Conservation (phyloP, 108 stramenopile species). For the Halocafeteria seosinensis region DNA sequence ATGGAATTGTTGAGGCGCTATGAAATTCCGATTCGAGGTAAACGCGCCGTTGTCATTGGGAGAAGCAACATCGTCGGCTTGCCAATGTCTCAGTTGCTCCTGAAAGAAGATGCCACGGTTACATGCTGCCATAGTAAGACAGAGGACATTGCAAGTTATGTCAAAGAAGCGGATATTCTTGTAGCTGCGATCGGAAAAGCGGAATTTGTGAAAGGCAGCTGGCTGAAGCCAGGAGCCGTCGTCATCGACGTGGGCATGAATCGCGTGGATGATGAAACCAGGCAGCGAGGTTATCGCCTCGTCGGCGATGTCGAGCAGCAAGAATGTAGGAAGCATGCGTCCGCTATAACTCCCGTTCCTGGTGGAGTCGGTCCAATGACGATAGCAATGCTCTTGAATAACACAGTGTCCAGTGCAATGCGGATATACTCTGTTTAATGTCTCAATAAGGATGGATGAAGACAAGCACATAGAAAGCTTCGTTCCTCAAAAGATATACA, state of each 20-base stretch:
- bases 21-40: slow-evolving; percentile 55
- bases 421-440: too few species aligned
- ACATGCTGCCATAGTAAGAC: slow-evolving; percentile 85
- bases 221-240: slow-evolving; percentile 83
- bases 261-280: slow-evolving; percentile 48
- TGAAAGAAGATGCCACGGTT: slow-evolving; percentile 72
- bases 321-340: slow-evolving; percentile 41
- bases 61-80: slow-evolving; percentile 66
- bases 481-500: too few species aligned
- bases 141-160: slow-evolving; percentile 39
- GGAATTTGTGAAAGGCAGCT: slow-evolving; percentile 56
- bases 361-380: slow-evolving; percentile 99
- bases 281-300: slow-evolving; percentile 61
- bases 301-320: slow-evolving; percentile 86
- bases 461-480: too few species aligned
- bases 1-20: slow-evolving; percentile 76
- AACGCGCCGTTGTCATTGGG: slow-evolving; percentile 84
- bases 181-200: slow-evolving; percentile 79
- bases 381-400: slow-evolving; percentile 86
- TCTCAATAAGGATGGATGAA: too few species aligned
- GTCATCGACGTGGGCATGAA: slow-evolving; percentile 98
- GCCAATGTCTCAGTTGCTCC: slow-evolving; percentile 68
- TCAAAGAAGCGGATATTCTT: slow-evolving; percentile 75
- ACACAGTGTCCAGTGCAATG: slow-evolving; percentile 62
- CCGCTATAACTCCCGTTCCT: slow-evolving; percentile 86